A percentile compares a stretch with the other conserved stretches of the same genome.
Evolutionary conservation across 306 rosid species (phyloP).

Genomic region (Acacia crassicarpa): DNA sequence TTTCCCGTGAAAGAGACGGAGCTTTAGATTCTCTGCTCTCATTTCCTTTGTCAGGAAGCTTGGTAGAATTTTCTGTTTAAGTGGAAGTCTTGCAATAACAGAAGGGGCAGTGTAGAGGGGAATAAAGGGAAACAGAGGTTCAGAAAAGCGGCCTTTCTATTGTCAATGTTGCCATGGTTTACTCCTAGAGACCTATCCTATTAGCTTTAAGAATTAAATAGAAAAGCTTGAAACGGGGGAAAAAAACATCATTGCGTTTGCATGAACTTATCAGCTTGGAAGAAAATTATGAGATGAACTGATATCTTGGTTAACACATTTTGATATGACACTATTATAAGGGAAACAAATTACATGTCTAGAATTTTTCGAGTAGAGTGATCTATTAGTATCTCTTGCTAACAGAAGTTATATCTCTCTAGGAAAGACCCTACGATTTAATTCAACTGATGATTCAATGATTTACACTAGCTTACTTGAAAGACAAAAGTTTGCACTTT

Average conservation of each 20-base stretch:
- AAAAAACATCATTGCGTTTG: neutral
- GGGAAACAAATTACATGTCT: neutral
- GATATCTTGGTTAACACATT: neutral
- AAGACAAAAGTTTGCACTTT: neutral
- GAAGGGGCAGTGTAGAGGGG: neutral
- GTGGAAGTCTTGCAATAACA: neutral
- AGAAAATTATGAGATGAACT: neutral
- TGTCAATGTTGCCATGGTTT: neutral
- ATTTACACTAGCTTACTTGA: neutral
- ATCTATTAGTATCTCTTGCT: neutral
- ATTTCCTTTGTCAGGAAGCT: neutral
- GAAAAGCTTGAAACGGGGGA: neutral
- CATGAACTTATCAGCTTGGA: neutral
- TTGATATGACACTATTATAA: neutral
- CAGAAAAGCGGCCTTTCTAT: neutral
- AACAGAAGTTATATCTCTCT: neutral
- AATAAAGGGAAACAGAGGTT: neutral
- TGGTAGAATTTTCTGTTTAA: neutral
- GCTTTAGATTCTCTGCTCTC: conserved; percentile 2
- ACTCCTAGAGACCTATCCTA: neutral
- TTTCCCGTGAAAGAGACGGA: neutral
- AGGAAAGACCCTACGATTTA: neutral
- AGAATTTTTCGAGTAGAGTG: neutral
- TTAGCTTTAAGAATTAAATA: neutral
- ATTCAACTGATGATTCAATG: neutral